phyloP scores from a whole-genome alignment of 2,329 filamentous ascomycete genomes.

The Hypoxylon sp. region DNA sequence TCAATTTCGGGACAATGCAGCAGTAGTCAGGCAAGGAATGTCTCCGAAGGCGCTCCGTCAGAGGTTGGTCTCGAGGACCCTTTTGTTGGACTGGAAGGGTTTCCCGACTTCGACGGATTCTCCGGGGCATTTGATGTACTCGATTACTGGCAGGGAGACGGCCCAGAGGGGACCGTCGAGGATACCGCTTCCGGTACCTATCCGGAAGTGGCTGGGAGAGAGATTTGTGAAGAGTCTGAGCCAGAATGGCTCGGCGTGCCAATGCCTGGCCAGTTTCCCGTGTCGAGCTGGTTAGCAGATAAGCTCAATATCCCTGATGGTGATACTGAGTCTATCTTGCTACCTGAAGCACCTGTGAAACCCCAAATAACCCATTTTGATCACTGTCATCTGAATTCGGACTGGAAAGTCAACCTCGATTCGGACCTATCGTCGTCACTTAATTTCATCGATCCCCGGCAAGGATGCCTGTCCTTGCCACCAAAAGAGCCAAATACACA shows the following conservation, averaged over 20 bases:
- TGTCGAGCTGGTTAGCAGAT: slow-evolving; percentile 30
- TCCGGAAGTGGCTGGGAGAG: not conserved
- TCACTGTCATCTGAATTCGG: slow-evolving; percentile 1
- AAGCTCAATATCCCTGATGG: slow-evolving; percentile 6
- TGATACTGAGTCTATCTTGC: not conserved
- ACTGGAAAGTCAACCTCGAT: slow-evolving; percentile 1
- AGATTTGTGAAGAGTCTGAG: not conserved
- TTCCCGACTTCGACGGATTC: slow-evolving; percentile 13
- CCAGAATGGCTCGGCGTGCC: slow-evolving; percentile 21
- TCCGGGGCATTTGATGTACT: slow-evolving; percentile 24
- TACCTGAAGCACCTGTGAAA: not conserved
- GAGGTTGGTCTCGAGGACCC: slow-evolving; percentile 30
- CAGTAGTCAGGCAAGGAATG: slow-evolving; percentile 37
- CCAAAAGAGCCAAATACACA: slow-evolving; percentile 8
- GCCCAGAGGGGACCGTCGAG: not conserved
- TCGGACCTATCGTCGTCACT: slow-evolving; percentile 5
- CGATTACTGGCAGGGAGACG: slow-evolving; percentile 31
- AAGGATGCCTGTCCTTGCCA: not conserved
- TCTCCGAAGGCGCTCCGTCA: not conserved
- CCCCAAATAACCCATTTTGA: not conserved
- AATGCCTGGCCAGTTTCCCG: slow-evolving; percentile 28
- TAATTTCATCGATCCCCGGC: not conserved
- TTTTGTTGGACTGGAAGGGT: slow-evolving; percentile 37
- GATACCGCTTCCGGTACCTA: not conserved
- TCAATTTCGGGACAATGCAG: slow-evolving; percentile 36